These are phyloP conservation scores for Aspergillus sergii DNA, from an alignment of 2,329 filamentous ascomycete species.

Conservation along the genomic window DNA sequence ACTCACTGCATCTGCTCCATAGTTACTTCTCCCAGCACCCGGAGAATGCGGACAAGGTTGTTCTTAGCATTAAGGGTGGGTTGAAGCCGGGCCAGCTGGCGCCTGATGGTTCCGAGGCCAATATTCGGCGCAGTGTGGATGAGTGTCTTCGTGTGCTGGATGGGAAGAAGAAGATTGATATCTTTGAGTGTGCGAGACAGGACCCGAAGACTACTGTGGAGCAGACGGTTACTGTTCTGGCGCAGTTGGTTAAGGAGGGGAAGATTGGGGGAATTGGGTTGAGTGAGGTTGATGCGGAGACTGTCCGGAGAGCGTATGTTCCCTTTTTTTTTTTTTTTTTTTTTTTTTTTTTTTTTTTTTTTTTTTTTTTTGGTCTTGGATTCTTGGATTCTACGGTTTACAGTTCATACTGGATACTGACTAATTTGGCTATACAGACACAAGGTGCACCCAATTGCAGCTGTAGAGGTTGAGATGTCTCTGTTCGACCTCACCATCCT, in stretches of 20 bases:
- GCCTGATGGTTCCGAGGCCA: conserved; percentile 57
- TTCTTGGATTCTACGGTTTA: background rate
- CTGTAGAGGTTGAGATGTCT: conserved; percentile 64
- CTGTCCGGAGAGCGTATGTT: conserved; percentile 45
- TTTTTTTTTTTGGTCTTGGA: background rate
- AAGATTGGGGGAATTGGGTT: conserved; percentile 49
- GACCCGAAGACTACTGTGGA: conserved; percentile 57
- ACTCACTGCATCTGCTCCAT: conserved; percentile 62
- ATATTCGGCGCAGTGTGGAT: conserved; percentile 61
- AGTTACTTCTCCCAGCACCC: conserved; percentile 67
- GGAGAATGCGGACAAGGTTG: conserved; percentile 63
- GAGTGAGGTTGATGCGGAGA: conserved; percentile 49
- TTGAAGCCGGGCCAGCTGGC: conserved; percentile 36
- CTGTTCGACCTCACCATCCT: conserved; percentile 61
- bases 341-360: background rate
- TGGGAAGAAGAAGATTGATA: conserved; percentile 63
- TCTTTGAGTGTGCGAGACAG: conserved; percentile 62
- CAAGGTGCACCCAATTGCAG: conserved; percentile 57
- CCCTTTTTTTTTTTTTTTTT: conserved; percentile 1
- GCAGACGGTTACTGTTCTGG: conserved; percentile 44
- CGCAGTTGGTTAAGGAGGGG: conserved; percentile 44
- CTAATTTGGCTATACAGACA: conserved; percentile 29
- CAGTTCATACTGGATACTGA: background rate
- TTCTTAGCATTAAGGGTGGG: conserved; percentile 66
- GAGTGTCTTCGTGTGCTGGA: conserved; percentile 56